Percentiles rank a stretch among this genome's conserved stretches.
These are phyloP conservation scores for Asclepias syriaca DNA, from an alignment of 257 asterid species.

Conservation along the genomic window DNA sequence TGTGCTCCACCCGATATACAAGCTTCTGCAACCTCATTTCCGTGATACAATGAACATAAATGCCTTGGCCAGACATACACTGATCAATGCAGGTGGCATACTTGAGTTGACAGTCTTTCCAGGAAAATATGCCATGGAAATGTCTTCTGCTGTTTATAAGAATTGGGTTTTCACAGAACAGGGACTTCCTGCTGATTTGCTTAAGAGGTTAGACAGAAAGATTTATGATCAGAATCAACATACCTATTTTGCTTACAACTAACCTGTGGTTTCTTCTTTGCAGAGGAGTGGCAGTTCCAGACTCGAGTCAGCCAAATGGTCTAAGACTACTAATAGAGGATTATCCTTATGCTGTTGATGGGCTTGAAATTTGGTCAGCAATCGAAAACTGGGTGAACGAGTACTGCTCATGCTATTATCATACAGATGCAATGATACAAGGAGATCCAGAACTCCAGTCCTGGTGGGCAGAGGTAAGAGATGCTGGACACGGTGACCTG, in stretches of 20 bases:
- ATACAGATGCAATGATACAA: constrained; percentile 28
- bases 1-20: constrained; percentile 72
- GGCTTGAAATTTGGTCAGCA: constrained; percentile 72
- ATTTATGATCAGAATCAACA: constrained; percentile 3
- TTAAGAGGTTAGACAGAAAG: constrained; percentile 46
- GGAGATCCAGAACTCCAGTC: constrained; percentile 58
- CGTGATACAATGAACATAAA: constrained; percentile 86
- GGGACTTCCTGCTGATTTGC: constrained; percentile 75
- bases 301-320: constrained; percentile 50
- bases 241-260: neutral
- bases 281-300: constrained; percentile 74
- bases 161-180: constrained; percentile 79
- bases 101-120: constrained; percentile 82
- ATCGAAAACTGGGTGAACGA: constrained; percentile 61
- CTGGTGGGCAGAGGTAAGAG: constrained; percentile 81
- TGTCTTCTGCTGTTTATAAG: constrained; percentile 60
- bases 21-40: constrained; percentile 89
- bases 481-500: constrained; percentile 65
- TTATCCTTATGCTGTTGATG: constrained; percentile 79
- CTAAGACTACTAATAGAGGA: constrained; percentile 58
- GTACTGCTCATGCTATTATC: constrained; percentile 52
- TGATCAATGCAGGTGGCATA: constrained; percentile 77
- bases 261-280: constrained; percentile 1
- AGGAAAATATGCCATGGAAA: constrained; percentile 64
- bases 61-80: constrained; percentile 77